Conservation (phyloP, 2,329 filamentous ascomycete species). For the Parastagonospora avenae region DNA sequence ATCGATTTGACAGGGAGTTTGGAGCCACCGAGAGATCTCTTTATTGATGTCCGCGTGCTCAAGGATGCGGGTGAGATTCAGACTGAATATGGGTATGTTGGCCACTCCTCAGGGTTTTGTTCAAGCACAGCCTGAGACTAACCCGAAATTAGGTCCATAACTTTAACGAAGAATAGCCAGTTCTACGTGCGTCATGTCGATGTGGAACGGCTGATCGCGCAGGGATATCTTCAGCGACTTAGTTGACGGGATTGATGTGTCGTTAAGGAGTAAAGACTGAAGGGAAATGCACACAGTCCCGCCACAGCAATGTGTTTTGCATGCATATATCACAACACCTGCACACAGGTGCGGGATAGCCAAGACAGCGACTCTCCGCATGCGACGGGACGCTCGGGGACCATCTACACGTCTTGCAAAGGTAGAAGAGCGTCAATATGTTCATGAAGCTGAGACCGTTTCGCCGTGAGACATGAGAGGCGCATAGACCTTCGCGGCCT, state of each 20-base stretch:
- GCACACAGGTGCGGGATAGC: background rate
- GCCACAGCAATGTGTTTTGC: background rate
- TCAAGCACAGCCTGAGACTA: background rate
- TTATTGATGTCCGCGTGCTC: constrained; percentile 93
- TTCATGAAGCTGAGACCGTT: too few relatives aligned
- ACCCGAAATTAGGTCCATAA: constrained; percentile 73
- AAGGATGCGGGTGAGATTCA: constrained; percentile 98
- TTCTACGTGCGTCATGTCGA: constrained; percentile 96
- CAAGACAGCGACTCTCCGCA: background rate
- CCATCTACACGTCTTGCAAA: background rate
- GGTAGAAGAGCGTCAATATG: too few relatives aligned
- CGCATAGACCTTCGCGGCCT: too few relatives aligned
- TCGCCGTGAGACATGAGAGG: too few relatives aligned
- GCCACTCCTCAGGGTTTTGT: background rate
- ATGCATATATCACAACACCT: background rate
- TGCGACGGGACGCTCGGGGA: background rate
- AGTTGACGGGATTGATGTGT: constrained; percentile 59
- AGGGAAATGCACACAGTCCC: background rate
- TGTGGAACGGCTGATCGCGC: constrained; percentile 90
- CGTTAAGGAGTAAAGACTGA: background rate
- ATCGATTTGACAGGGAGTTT: constrained; percentile 93
- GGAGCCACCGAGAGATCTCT: constrained; percentile 91
- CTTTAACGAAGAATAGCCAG: constrained; percentile 95
- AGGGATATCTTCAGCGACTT: constrained; percentile 92
- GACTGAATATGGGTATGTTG: constrained; percentile 90